These are phyloP conservation scores for Schizonepeta tenuifolia DNA, from an alignment of 257 asterid species.

Conservation along the genomic window DNA sequence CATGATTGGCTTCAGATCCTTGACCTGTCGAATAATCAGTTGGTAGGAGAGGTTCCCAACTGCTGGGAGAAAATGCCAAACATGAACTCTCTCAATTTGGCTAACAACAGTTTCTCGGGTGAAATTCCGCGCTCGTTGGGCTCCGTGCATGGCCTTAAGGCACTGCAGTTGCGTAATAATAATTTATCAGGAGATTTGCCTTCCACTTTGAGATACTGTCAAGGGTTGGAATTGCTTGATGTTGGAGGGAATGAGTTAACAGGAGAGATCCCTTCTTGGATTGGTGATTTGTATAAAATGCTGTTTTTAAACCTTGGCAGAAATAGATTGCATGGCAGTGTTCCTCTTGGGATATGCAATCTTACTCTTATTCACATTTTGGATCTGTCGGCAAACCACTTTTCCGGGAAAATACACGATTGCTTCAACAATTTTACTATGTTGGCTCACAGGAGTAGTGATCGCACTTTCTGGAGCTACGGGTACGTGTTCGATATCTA, in stretches of 20 bases:
- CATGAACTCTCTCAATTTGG: slow-evolving; percentile 17
- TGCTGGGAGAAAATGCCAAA: slow-evolving; percentile 36
- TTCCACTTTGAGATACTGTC: slow-evolving; percentile 3
- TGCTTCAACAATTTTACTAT: slow-evolving; percentile 38
- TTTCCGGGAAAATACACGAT: slow-evolving; percentile 21
- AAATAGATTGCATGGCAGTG: slow-evolving; percentile 34
- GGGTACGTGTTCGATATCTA: too few species aligned
- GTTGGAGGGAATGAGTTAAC: slow-evolving; percentile 29
- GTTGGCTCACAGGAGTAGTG: not conserved
- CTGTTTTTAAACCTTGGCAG: not conserved
- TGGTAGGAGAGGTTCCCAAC: slow-evolving; percentile 39
- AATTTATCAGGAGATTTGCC: slow-evolving; percentile 27
- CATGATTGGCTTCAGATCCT: not conserved
- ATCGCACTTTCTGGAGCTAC: accelerated
- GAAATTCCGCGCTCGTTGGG: slow-evolving; percentile 30
- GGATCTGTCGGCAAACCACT: slow-evolving; percentile 37
- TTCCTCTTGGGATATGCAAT: slow-evolving; percentile 29
- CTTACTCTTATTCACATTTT: slow-evolving; percentile 37
- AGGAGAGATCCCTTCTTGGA: slow-evolving; percentile 30
- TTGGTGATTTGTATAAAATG: not conserved
- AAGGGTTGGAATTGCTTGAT: not conserved
- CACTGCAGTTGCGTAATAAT: slow-evolving; percentile 3
- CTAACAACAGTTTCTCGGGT: slow-evolving; percentile 30
- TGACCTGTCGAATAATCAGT: slow-evolving; percentile 36
- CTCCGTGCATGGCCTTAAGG: not conserved